Percentiles rank a stretch among this genome's conserved stretches.
Evolutionary conservation across 148 eudicot genomes (phyloP).

Genomic region (Fagopyrum tataricum): DNA sequence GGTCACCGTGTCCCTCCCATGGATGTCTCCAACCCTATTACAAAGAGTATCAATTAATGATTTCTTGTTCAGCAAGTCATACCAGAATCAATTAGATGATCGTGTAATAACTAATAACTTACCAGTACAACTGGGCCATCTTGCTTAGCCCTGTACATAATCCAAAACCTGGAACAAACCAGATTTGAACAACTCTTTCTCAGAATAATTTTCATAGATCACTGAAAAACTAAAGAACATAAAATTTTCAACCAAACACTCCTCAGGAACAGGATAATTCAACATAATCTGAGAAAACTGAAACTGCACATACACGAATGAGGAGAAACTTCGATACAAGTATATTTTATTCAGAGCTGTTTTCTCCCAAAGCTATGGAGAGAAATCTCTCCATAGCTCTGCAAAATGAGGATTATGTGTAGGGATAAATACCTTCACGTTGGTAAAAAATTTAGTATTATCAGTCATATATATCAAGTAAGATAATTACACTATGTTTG

Average conservation of each 20-base stretch:
- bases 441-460: background rate
- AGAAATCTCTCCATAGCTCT: background rate
- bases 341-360: background rate
- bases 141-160: slow-evolving; percentile 90
- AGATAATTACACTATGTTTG: background rate
- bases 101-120: slow-evolving; percentile 18
- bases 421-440: background rate
- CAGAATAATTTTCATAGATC: slow-evolving; percentile 4
- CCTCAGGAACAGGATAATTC: background rate
- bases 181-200: background rate
- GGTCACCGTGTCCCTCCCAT: slow-evolving; percentile 86
- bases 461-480: background rate
- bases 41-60: background rate
- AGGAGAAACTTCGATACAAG: background rate
- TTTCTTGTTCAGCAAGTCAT: background rate
- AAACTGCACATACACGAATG: background rate
- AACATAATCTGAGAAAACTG: background rate
- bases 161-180: slow-evolving; percentile 78
- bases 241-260: background rate
- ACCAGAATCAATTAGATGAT: background rate
- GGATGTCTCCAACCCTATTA: slow-evolving; percentile 94
- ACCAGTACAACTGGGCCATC: slow-evolving; percentile 98
- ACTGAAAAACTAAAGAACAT: background rate
- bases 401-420: background rate
- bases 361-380: background rate